A percentile compares a stretch with the other conserved stretches of the same genome.
These are phyloP conservation scores for Silene conica DNA, from an alignment of 148 eudicot species.

Conservation along the genomic window DNA sequence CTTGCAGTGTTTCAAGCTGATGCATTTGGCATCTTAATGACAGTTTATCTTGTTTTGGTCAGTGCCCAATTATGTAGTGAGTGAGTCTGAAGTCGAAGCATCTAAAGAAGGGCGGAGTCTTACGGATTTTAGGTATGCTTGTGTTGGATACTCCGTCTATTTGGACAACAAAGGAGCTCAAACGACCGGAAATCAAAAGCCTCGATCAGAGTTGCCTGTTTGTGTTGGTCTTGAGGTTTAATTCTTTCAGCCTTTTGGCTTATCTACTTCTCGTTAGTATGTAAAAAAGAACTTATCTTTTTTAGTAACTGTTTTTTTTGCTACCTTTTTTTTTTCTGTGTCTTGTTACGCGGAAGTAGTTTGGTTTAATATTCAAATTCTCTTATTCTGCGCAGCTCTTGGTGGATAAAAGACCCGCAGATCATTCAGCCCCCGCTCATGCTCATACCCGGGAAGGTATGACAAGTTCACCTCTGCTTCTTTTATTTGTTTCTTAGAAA, in stretches of 20 bases:
- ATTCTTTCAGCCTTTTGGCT: not conserved
- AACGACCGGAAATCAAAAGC: conserved; percentile 33
- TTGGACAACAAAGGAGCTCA: conserved; percentile 40
- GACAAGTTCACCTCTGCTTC: conserved; percentile 1
- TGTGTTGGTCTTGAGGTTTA: conserved; percentile 84
- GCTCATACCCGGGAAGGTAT: conserved; percentile 61
- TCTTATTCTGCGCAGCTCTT: conserved; percentile 46
- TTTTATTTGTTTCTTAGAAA: not conserved
- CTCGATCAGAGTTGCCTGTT: conserved; percentile 57
- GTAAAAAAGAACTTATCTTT: conserved; percentile 7
- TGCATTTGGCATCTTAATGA: conserved; percentile 6
- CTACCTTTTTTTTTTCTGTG: not conserved
- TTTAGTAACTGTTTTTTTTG: not conserved
- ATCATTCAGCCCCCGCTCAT: conserved; percentile 46
- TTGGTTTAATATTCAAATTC: not conserved
- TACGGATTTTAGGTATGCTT: conserved; percentile 69
- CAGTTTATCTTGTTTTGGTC: conserved; percentile 25
- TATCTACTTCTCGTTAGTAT: conserved; percentile 1
- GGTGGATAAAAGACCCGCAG: conserved; percentile 53
- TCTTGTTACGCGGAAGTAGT: not conserved
- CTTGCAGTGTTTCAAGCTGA: conserved; percentile 1
- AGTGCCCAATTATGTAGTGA: conserved; percentile 69
- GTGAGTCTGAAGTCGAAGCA: conserved; percentile 74
- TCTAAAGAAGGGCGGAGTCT: conserved; percentile 65
- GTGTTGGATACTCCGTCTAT: conserved; percentile 85